Conservation (phyloP, 2,329 filamentous ascomycete species). For the Ilyonectria robusta region DNA sequence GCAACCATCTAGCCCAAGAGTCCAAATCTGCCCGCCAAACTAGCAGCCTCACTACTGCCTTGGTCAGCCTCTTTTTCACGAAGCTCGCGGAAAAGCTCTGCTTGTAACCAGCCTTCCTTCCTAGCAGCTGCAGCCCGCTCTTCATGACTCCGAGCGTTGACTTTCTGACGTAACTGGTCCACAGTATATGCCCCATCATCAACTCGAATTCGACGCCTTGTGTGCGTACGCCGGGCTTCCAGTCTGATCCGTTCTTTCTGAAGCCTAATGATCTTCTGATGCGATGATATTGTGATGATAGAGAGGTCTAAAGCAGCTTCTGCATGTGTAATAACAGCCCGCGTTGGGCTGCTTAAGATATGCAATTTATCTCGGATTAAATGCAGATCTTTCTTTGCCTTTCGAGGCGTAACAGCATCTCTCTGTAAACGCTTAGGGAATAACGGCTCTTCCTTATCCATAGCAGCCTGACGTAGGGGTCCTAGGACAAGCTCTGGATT, state of each 20-base stretch:
- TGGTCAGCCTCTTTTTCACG: too few relatives aligned
- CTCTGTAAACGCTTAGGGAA: neutral
- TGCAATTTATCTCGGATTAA: neutral
- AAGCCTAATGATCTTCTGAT: neutral
- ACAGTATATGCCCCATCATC: neutral
- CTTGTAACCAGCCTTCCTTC: neutral
- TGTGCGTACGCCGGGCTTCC: neutral
- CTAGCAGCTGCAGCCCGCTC: neutral
- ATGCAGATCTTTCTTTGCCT: neutral
- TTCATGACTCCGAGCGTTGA: neutral
- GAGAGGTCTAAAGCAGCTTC: neutral
- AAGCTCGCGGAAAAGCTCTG: neutral
- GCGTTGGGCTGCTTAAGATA: slow-evolving; percentile 8
- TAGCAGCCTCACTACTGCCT: too few relatives aligned
- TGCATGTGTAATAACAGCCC: neutral
- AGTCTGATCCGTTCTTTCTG: neutral
- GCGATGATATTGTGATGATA: neutral
- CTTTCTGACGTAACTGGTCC: neutral
- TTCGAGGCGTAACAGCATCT: neutral
- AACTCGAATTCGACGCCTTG: neutral
- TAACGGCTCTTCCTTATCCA: neutral
- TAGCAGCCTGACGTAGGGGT: neutral
- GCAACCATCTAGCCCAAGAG: too few relatives aligned
- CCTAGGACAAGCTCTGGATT: slow-evolving; percentile 1
- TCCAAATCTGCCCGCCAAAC: too few relatives aligned